A percentile compares a stretch with the other conserved stretches of the same genome.
phyloP scores from a whole-genome alignment of 1,284 basidiomycete species.

The Melampsora americana region DNA sequence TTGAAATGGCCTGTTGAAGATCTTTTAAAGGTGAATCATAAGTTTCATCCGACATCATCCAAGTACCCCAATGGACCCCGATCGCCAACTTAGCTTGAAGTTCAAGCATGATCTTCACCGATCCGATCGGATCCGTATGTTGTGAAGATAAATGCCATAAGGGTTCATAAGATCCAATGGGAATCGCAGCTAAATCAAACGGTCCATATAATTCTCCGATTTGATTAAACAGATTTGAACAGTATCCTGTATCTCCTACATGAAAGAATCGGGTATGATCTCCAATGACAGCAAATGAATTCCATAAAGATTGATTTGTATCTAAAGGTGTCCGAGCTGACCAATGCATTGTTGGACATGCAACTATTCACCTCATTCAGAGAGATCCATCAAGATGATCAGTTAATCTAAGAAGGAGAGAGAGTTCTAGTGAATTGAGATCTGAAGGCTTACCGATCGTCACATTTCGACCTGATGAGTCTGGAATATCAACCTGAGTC shows the following conservation, averaged over 20 bases:
- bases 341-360: constrained; percentile 56
- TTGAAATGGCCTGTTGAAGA: not conserved
- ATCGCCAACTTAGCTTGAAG: constrained; percentile 49
- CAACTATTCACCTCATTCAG: not conserved
- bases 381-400: not conserved
- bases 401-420: too few species aligned
- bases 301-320: constrained; percentile 58
- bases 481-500: not conserved
- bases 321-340: constrained; percentile 57
- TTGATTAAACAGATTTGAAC: constrained; percentile 55
- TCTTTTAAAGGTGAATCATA: constrained; percentile 2
- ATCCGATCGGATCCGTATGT: constrained; percentile 56
- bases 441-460: not conserved
- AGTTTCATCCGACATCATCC: constrained; percentile 57
- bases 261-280: constrained; percentile 36
- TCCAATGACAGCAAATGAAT: constrained; percentile 55
- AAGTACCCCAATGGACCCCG: constrained; percentile 59
- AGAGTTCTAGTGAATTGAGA: not conserved
- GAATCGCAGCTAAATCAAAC: constrained; percentile 57
- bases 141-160: constrained; percentile 56
- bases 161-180: constrained; percentile 57
- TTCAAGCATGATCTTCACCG: constrained; percentile 55
- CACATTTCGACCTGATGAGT: not conserved
- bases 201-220: constrained; percentile 57
- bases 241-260: constrained; percentile 55